Evolutionary conservation across 1,139 yeast species (phyloP).

Genomic region (Arxiozyma bovina): DNA sequence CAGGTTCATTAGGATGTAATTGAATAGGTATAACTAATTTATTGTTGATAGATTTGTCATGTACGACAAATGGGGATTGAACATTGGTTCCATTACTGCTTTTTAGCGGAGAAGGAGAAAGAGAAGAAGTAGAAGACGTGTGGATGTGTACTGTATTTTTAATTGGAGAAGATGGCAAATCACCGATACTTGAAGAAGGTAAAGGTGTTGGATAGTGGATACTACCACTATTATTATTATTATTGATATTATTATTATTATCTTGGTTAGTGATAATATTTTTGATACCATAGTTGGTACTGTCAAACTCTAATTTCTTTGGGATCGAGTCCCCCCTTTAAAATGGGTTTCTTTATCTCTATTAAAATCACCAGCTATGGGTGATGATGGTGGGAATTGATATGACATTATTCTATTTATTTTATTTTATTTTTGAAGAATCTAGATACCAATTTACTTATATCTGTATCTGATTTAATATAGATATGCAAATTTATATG

Average conservation of each 20-base stretch:
- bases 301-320: neutral
- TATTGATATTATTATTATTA: neutral
- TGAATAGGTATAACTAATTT: slow-evolving; percentile 9
- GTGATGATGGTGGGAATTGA: slow-evolving; percentile 10
- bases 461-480: too few relatives aligned
- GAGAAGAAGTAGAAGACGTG: slow-evolving; percentile 2
- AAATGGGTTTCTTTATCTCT: neutral
- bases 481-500: too few relatives aligned
- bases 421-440: neutral
- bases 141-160: neutral
- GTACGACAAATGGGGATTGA: slow-evolving; percentile 17
- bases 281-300: neutral
- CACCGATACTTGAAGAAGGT: slow-evolving; percentile 46
- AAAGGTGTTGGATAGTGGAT: slow-evolving; percentile 42
- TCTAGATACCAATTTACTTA: too few relatives aligned
- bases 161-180: slow-evolving; percentile 34
- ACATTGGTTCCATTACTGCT: slow-evolving; percentile 13
- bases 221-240: too few relatives aligned
- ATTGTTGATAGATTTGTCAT: neutral
- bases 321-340: neutral
- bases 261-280: neutral
- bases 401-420: neutral
- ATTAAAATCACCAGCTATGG: slow-evolving; percentile 1
- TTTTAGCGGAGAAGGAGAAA: slow-evolving; percentile 4
- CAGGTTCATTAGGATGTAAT: slow-evolving; percentile 15